These are phyloP conservation scores for Chaetomiaceae sp. DNA, from an alignment of 2,329 filamentous ascomycete species.

Conservation along the genomic window DNA sequence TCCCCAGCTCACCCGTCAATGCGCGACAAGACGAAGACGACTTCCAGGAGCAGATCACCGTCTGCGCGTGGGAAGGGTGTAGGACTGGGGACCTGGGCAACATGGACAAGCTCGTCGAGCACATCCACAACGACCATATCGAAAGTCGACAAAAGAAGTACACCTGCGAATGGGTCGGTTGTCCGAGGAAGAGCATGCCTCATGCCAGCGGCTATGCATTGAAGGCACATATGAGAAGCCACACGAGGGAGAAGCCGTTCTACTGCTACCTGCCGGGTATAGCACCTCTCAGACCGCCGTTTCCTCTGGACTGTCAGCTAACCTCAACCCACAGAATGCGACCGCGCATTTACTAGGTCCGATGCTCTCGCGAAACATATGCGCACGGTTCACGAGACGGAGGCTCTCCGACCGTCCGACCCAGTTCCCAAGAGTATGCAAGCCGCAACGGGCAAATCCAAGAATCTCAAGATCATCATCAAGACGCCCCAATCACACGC, in stretches of 20 bases:
- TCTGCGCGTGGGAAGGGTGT: constrained; percentile 76
- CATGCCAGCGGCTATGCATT: constrained; percentile 95
- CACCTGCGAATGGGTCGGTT: constrained; percentile 96
- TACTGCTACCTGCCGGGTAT: constrained; percentile 91
- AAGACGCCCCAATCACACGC: constrained; percentile 57
- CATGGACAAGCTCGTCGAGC: constrained; percentile 77
- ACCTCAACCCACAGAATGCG: constrained; percentile 65
- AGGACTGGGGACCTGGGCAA: constrained; percentile 65
- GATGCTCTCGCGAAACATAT: constrained; percentile 97
- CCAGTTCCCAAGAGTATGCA: constrained; percentile 68
- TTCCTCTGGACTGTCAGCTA: constrained; percentile 10
- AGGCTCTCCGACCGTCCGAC: constrained; percentile 77
- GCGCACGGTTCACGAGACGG: constrained; percentile 96
- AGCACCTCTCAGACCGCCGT: neutral
- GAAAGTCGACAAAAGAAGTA: constrained; percentile 93
- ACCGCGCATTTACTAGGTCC: constrained; percentile 91
- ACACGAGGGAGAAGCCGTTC: constrained; percentile 97
- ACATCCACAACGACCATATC: constrained; percentile 91
- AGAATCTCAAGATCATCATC: constrained; percentile 59
- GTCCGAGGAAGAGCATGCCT: constrained; percentile 77
- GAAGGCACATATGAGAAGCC: constrained; percentile 95
- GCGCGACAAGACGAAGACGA: constrained; percentile 69
- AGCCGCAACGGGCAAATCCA: constrained; percentile 41
- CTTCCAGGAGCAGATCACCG: constrained; percentile 70
- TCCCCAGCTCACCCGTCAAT: constrained; percentile 66